Base-by-base conservation (phyloP, 2,329 filamentous ascomycete genomes). In the Xylariaceae sp. region DNA sequence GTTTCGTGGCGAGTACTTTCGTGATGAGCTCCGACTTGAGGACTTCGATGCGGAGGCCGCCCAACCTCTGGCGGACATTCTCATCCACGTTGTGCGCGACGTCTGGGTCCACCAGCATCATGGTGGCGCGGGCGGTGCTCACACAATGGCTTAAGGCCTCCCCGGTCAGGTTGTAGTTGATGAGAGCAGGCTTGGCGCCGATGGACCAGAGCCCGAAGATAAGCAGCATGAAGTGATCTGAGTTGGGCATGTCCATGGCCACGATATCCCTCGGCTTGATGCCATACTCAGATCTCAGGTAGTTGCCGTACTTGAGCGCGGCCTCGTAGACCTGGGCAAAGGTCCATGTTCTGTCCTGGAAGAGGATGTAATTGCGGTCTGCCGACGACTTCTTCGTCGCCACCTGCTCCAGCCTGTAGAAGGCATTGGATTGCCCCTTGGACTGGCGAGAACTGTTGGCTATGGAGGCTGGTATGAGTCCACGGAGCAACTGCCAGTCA, bases 81-180 rank as follows among this genome's bases (percentile, higher is more conserved):
- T 80, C 72, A 3, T 67, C 65, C 12, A 84, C 56, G 5, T 73
- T 72, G 1, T 62, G 50, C n/a, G 63, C 61, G 1, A 84, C 62
- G 12, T 67, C 60, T 0, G 70, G 66, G 44, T 92, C 87, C 8
- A 90, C 69, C 14, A 94, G 55, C 36, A 89, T 63, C 3, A 93
- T 51, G 8, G 70, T 71, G 0, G 83, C 67, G 0, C 72, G 77
- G 2, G 83, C 81, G 2, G 77, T 75, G 43, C 70, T 72, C 28
- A 93, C 66, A 45, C 83, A 90, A 58, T 94, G 87, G 3, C 74
- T 57, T 40, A 94, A 64, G 0, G 85, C 70, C 18, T 80, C 75
- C 10, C 78, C 80, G 0, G 72, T 70, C 31, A 94, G 63, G 53
- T 92, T 92, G 60, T 89, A 90, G 59, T 94, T 94, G 61, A 94